Base-by-base conservation (phyloP, 139 green algal species). In the Bryopsis sp. region DNA sequence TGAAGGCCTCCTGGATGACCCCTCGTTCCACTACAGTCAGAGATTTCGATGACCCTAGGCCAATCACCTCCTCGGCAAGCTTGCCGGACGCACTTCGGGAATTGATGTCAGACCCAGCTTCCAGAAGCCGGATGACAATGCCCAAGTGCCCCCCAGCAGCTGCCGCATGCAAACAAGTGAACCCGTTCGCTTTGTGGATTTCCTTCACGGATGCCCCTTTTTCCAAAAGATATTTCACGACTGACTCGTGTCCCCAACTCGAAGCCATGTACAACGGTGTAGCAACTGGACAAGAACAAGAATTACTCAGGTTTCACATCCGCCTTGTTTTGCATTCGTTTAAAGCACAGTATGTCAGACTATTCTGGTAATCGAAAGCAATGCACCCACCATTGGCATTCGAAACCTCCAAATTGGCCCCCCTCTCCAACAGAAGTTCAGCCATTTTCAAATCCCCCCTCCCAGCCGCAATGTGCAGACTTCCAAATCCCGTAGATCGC, bases 361-460 rank as follows among this genome's bases (percentile, higher is more conserved):
- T n/a, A n/a, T n/a, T n/a, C n/a, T n/a, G n/a, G n/a, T n/a, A n/a
- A n/a, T n/a, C n/a, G n/a, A n/a, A n/a, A n/a, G n/a, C n/a, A n/a
- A n/a, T n/a, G n/a, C n/a, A n/a, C n/a, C n/a, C 58, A 32, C 8
- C 31, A 43, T 39, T 33, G 3, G 26, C 4, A 26, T 54, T 8
- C 28, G 35, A 69, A 19, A 36, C 62, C 26, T 69, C 37, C 24
- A 69, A 37, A 69, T 69, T 37, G 26, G 62, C 62, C 54, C 62
- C 62, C 39, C 5, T 38, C 3, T 50, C 3, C 6, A 69, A 11
- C 37, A 69, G 62, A 26, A 69, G 62, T 31, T 37, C 6, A 11
- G 39, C 38, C 37, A 69, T 31, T 8, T 35, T 35, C 7, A 69
- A 57, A 36, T 69, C 38, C 32, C 39, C 39, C 26, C 62, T 11